Evolutionary conservation across 176 grass and related monocot genomes (phyloP).

Genomic region (Rhynchospora tenuis): DNA sequence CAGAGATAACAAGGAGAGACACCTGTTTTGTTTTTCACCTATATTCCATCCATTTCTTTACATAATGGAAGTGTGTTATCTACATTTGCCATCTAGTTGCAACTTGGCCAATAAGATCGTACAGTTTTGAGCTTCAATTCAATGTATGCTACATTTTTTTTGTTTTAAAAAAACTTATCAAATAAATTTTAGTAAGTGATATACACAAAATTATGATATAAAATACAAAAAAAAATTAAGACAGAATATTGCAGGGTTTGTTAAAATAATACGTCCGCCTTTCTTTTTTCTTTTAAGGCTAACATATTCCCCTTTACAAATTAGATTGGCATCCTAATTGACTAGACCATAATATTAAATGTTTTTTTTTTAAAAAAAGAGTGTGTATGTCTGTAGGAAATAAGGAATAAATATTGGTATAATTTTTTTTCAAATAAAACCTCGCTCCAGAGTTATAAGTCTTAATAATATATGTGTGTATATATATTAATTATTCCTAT

Average conservation of each 20-base stretch:
- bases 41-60: background rate
- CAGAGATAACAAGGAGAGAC: constrained; percentile 11
- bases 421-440: background rate
- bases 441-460: background rate
- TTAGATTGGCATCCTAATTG: too few species aligned
- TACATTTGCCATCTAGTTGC: background rate
- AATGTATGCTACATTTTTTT: background rate
- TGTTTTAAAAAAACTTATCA: background rate
- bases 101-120: background rate
- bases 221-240: background rate
- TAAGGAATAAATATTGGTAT: too few species aligned
- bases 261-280: too few species aligned
- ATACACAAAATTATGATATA: background rate
- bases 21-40: background rate
- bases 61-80: background rate
- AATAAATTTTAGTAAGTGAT: background rate
- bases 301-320: background rate
- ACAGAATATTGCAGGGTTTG: too few species aligned
- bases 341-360: too few species aligned
- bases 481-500: background rate
- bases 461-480: too few species aligned
- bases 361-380: too few species aligned
- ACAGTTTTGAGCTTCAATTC: background rate
- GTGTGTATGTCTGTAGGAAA: too few species aligned
- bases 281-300: background rate